Evolutionary conservation across 306 rosid species (phyloP).

Genomic region (Pterocarpus macrocarpus): DNA sequence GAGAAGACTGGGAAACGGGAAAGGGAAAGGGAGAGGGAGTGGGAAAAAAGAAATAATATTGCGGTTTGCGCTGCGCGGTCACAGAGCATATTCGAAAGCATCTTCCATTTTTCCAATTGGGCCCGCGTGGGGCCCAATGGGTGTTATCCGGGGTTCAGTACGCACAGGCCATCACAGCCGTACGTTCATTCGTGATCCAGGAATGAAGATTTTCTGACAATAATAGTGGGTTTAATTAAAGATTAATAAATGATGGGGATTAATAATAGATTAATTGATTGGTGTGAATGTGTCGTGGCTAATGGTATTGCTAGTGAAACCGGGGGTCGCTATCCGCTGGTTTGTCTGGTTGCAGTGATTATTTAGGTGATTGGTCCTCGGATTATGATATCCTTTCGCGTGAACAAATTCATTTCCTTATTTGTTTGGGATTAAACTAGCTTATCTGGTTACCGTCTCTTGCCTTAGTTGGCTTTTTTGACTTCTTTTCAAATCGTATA

Average conservation of each 20-base stretch:
- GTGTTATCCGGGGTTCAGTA: neutral
- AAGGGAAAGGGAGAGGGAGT: no score
- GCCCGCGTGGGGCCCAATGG: conserved; percentile 26
- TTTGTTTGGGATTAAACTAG: neutral
- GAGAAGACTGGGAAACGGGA: neutral
- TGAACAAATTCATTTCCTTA: neutral
- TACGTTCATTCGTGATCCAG: neutral
- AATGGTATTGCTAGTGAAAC: neutral
- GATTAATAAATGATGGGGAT: neutral
- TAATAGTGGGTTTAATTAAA: neutral
- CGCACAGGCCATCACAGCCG: conserved; percentile 34
- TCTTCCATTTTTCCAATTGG: conserved; percentile 49
- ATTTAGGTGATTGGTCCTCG: neutral
- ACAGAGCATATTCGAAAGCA: conserved; percentile 63
- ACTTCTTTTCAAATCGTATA: neutral
- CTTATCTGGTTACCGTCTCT: neutral
- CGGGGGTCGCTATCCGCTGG: neutral
- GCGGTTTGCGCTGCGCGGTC: conserved; percentile 41
- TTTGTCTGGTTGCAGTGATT: neutral
- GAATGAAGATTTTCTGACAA: neutral
- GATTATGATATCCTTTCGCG: neutral
- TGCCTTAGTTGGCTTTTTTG: neutral
- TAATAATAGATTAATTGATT: neutral
- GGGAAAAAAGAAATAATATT: neutral
- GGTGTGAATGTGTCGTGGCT: conserved; percentile 1